Base-by-base conservation (phyloP, 2,329 filamentous ascomycete species). In the Fusarium nurragi region DNA sequence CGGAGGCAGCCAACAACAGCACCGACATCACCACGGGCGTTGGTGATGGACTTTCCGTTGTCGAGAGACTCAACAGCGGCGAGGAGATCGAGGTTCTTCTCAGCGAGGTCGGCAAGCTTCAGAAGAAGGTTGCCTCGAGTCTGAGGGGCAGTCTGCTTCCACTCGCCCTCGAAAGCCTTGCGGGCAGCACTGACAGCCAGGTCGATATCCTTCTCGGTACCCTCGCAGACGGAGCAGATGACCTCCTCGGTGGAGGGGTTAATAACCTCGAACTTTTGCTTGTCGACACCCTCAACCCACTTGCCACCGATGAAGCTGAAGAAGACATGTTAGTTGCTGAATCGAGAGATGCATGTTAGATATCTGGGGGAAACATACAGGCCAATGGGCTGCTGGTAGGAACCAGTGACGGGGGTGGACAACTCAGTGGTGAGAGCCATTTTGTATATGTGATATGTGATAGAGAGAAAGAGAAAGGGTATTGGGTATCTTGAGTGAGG, bases 181-280 rank as follows among this genome's bases (percentile, higher is more conserved):
- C 94, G 91, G 68, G 94, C 94, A 50, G 93, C 93, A 56, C 86
- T 82, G 66, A 97, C 94, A 65, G 94, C 94, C 60, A 93, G 81
- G 77, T 89, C 87, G 77, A 89, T 82, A 81, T 95, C 92, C 84
- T 96, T 93, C 84, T 96, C 93, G 67, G 90, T 91, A 75, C 90
- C 94, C 81, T 97, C 93, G 76, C 87, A 82, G 71, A 97, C 91
- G 53, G 88, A 89, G 83, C 84, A 86, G 82, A 97, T 96, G 74
- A 92, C 87, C 79, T 93, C 88, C 79, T 97, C 94, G 68, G 87
- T 92, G 67, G 90, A 75, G 60, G 93, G 93, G 86, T 97, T 97
- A 84, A 95, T 90, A 78, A 93, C 91, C 81, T 97, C 93, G 75
- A 97, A 95, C 70, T 90, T 93, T 86, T 92, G 90, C 82, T 93